Evolutionary conservation across 495 filamentous ascomycete genomes (phyloP), one percentile per base, ranked within the genome.

Genomic region (Penicillium robsamsonii): DNA sequence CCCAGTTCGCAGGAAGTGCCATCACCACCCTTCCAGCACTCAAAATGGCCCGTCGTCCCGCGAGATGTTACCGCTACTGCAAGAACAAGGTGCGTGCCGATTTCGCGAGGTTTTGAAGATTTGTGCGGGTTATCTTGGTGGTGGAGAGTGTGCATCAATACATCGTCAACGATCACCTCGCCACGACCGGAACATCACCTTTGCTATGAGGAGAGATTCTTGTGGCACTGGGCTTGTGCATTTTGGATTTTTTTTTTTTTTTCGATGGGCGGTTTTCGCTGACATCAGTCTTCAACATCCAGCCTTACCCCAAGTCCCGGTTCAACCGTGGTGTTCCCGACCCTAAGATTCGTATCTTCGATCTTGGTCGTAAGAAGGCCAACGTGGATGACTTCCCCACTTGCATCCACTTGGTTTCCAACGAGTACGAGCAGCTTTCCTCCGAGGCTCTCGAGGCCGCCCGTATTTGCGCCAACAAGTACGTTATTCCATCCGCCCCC

Each of bases 261-360:
- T 24, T 29, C 37, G 20, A 37, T 25, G 24, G 5, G 20, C 30
- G 20, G 17, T 50, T 50, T 46, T 57, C 15, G 64, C 69, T 79
- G 57, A 76, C 69, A 51, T 67, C 15, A 52, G 25, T 40, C 37
- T 20, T 43, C 40, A 64, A 47, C 17, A 8, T 53, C 35, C 67
- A 96, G 90, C 91, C 93, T 72, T 97, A 96, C 81, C 93, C 93
- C 62, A 97, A 97, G 87, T 95, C 90, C 61, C 90, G 93, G 61
- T 97, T 96, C 89, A 97, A 97, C 87, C 91, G 93, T 83, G 93
- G 93, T 96, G 93, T 97, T 64, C 93, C 93, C 71, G 93, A 96
- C 81, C 89, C 92, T 62, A 96, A 97, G 86, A 96, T 96, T 73
- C 88, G 91, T 69, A 96, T 97, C 85, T 97, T 95, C 84, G 93